Evolutionary conservation across 2,329 filamentous ascomycete species (phyloP).

Genomic region (Aspergillus latus): DNA sequence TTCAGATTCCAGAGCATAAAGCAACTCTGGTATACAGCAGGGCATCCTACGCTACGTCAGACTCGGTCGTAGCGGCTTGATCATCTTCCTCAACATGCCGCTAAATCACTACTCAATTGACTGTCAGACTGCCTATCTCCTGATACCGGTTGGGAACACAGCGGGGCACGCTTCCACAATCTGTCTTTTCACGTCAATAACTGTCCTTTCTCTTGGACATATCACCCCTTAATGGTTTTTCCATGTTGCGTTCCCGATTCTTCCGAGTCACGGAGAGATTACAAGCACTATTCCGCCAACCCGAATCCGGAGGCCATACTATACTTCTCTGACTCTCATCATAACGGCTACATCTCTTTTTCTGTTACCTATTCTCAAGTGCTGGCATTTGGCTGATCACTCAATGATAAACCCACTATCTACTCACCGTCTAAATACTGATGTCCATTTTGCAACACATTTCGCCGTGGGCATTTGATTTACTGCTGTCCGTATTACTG

Average conservation of each 20-base stretch:
- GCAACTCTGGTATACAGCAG: background rate
- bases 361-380: constrained; percentile 7
- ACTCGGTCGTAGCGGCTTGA: background rate
- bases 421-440: background rate
- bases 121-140: background rate
- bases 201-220: background rate
- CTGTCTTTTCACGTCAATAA: background rate
- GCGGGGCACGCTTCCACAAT: background rate
- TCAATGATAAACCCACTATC: background rate
- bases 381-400: constrained; percentile 10
- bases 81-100: background rate
- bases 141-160: background rate
- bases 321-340: background rate
- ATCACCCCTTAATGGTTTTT: background rate
- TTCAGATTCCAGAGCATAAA: background rate
- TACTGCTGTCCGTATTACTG: too few species aligned
- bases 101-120: background rate
- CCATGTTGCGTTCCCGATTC: too few species aligned
- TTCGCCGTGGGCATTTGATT: too few species aligned
- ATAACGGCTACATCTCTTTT: background rate
- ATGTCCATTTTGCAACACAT: too few species aligned
- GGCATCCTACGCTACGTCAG: background rate
- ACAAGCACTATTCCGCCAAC: too few species aligned
- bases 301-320: background rate
- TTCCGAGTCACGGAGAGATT: too few species aligned